Evolutionary conservation across 768 basidiomycete species (phyloP).

Genomic region (Coprinopsis cinerea): DNA sequence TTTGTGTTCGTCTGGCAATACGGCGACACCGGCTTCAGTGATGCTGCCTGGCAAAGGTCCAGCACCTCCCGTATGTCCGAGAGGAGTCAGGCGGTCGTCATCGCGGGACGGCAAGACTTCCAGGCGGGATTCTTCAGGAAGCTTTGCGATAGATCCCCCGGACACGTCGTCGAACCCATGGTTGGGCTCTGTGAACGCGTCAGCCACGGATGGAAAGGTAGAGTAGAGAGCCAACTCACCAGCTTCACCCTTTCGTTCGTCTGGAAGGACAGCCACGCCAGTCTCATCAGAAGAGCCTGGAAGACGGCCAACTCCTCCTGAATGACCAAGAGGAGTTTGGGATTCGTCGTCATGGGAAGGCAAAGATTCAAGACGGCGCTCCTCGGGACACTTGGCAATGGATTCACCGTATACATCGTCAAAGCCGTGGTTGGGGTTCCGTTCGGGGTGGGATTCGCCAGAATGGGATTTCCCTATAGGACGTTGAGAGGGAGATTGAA

Average conservation of each 20-base stretch:
- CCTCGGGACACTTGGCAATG: conserved; percentile 3
- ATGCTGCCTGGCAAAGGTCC: conserved; percentile 43
- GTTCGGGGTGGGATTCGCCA: not conserved
- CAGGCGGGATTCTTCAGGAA: not conserved
- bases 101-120: not conserved
- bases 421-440: not conserved
- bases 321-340: not conserved
- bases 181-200: no score
- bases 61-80: conserved; percentile 26
- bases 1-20: conserved; percentile 38
- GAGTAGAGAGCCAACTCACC: not conserved
- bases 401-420: not conserved
- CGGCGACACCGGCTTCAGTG: conserved; percentile 41
- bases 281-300: not conserved
- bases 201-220: not conserved
- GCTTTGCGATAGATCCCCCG: not conserved
- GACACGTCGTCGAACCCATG: not conserved
- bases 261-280: conserved; percentile 3
- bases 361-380: not conserved
- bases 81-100: not conserved
- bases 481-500: no score
- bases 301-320: conserved; percentile 1
- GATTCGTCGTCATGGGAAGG: not conserved
- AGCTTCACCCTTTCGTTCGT: not conserved
- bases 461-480: not conserved